Base-by-base conservation (phyloP, 768 basidiomycete genomes). In the Pisolithus microcarpus region DNA sequence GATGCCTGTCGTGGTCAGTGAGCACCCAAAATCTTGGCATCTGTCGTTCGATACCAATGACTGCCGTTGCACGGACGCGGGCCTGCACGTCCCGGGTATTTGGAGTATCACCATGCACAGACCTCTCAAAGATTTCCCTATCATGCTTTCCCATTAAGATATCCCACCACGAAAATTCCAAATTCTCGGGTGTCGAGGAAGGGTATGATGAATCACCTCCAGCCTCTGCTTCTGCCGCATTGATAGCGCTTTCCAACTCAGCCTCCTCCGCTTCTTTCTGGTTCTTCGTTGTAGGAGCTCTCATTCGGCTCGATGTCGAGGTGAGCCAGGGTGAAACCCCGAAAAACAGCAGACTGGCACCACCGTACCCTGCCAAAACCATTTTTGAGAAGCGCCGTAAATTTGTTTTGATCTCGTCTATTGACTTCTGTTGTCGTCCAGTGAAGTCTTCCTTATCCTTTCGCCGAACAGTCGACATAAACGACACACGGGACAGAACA, bases 21-120 rank as follows among this genome's bases (percentile, higher is more conserved):
- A 92, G 72, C 4, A 91, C 83, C 88, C 90, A 91, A 63, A 85
- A 91, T 34, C 87, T 75, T 3, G 90, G 89, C 82, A 89, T 85
- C 54, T 82, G 73, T 53, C 79, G 76, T 56, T 84, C 82, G 43
- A 75, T 70, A 13, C 86, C 84, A 21, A 85, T 74, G 31, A 82
- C 79, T 7, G 83, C 83, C 5, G 78, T 80, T 7, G 78, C 70
- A 50, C 75, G 75, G 69, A 78, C 70, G 50, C 72, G 75, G 26
- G 65, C 70, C 43, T 58, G 61, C 43, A 64, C 48, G 21, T 65
- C 58, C 37, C 48, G 50, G 38, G 60, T 43, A 30, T 55, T 54
- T 15, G 57, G 46, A 23, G 26, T 43, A 40, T 55, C 61, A 38
- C 50, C 56, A 13, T 65, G 67, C 6, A 67, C 78, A 50, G 81